Evolutionary conservation across 352 stramenopile species (phyloP).

Genomic region (Thraustotheca clavata): DNA sequence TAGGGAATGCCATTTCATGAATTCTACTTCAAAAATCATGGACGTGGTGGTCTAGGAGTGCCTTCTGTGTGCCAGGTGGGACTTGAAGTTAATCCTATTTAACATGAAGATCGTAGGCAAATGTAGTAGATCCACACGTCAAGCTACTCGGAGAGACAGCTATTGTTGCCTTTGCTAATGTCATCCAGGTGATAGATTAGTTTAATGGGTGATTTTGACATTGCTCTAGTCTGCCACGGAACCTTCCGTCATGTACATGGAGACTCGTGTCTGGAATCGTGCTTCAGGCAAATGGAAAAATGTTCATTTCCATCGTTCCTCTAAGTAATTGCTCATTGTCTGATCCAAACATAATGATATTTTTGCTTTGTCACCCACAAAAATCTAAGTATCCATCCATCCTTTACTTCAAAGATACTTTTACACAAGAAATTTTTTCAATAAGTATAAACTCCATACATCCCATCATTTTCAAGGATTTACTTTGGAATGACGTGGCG

Average conservation of each 20-base stretch:
- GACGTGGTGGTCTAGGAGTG: slow-evolving; percentile 8
- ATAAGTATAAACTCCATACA: slow-evolving; percentile 13
- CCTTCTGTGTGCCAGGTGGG: slow-evolving; percentile 4
- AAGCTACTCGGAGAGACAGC: slow-evolving; percentile 16
- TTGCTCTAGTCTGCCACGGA: slow-evolving; percentile 10
- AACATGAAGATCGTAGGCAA: background rate
- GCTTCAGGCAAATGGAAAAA: slow-evolving; percentile 17
- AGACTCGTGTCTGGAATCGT: slow-evolving; percentile 18
- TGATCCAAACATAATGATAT: background rate
- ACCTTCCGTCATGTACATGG: slow-evolving; percentile 17
- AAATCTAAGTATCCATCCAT: background rate
- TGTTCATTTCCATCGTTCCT: slow-evolving; percentile 18
- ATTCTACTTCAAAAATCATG: slow-evolving; percentile 20
- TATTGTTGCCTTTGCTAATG: slow-evolving; percentile 16
- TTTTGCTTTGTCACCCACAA: background rate
- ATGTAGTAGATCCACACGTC: slow-evolving; percentile 20
- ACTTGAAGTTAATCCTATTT: background rate
- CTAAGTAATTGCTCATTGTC: background rate
- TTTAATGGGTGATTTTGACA: background rate
- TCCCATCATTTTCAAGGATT: background rate
- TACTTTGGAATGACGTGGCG: slow-evolving; percentile 18
- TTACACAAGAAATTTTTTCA: too few relatives aligned
- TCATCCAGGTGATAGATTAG: slow-evolving; percentile 10
- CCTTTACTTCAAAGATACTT: too few relatives aligned
- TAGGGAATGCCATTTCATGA: slow-evolving; percentile 17